Evolutionary conservation across 306 rosid species (phyloP).

Genomic region (Styphnolobium japonicum): DNA sequence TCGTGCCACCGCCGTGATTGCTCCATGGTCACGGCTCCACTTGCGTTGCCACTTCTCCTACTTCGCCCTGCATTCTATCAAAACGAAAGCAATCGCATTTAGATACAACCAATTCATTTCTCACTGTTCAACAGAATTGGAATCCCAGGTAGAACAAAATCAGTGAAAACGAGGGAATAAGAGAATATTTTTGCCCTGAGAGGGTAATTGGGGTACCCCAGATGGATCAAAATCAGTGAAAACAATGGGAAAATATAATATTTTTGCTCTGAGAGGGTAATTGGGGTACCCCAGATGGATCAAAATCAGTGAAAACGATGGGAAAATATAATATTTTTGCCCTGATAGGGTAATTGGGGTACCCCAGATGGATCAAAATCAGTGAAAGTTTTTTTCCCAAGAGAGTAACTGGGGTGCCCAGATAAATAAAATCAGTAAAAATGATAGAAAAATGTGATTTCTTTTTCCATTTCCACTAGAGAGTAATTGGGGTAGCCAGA

Average conservation of each 20-base stretch:
- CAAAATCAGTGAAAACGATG: not conserved
- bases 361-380: not conserved
- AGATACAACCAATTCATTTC: not conserved
- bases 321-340: not conserved
- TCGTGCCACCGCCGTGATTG: conserved; percentile 79
- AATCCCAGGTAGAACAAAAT: not conserved
- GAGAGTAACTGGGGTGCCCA: not conserved
- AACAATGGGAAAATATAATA: too few species aligned
- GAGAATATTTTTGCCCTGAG: not conserved
- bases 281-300: not conserved
- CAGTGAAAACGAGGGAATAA: not conserved
- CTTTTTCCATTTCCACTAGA: too few species aligned
- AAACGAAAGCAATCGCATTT: not conserved
- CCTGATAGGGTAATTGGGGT: not conserved
- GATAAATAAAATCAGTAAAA: not conserved
- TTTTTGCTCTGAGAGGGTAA: not conserved
- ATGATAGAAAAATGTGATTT: not conserved
- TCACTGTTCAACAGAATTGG: not conserved
- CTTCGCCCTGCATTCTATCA: conserved; percentile 44
- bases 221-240: not conserved
- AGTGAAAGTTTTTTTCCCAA: not conserved
- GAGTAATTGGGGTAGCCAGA: not conserved
- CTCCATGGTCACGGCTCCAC: conserved; percentile 51
- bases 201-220: not conserved
- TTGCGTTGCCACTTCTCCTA: conserved; percentile 46